phyloP scores from a whole-genome alignment of 495 filamentous ascomycete species.

The Penicillium salamii region DNA sequence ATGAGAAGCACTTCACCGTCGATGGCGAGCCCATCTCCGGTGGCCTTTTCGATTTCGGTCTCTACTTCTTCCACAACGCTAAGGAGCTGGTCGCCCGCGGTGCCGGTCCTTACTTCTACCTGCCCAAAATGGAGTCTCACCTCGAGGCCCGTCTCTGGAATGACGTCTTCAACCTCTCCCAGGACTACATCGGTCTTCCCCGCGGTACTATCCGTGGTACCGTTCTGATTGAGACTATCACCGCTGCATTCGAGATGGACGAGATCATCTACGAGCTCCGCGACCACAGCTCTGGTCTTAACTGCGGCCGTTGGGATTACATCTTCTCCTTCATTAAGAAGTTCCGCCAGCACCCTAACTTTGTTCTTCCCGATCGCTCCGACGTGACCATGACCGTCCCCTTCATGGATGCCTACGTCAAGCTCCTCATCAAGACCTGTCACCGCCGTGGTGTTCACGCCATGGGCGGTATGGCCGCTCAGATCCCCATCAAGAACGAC shows the following conservation, averaged over 20 bases:
- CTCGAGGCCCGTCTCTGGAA: slow-evolving; percentile 98
- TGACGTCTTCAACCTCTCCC: slow-evolving; percentile 94
- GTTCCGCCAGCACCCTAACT: slow-evolving; percentile 90
- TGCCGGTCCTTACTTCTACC: slow-evolving; percentile 95
- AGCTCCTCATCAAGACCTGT: slow-evolving; percentile 95
- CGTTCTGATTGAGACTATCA: slow-evolving; percentile 96
- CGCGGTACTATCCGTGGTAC: slow-evolving; percentile 94
- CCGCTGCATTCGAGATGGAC: slow-evolving; percentile 99
- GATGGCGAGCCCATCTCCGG: slow-evolving; percentile 95
- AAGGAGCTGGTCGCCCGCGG: slow-evolving; percentile 81
- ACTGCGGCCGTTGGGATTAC: slow-evolving; percentile 99
- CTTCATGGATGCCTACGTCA: slow-evolving; percentile 98
- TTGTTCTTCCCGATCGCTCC: slow-evolving; percentile 88
- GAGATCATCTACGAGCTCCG: slow-evolving; percentile 99
- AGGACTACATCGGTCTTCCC: slow-evolving; percentile 86
- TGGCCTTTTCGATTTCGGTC: slow-evolving; percentile 92
- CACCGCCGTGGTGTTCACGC: slow-evolving; percentile 93
- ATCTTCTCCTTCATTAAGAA: slow-evolving; percentile 99
- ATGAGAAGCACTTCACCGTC: slow-evolving; percentile 97
- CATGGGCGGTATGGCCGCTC: slow-evolving; percentile 99
- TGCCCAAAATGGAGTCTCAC: slow-evolving; percentile 99
- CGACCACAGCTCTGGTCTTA: slow-evolving; percentile 92
- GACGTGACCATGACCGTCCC: slow-evolving; percentile 97
- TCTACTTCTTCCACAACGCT: slow-evolving; percentile 99
- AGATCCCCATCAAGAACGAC: slow-evolving; percentile 97